A percentile compares a stretch with the other conserved stretches of the same genome.
Conservation (phyloP, 108 stramenopile genomes). For the Aurantiochytrium sp. region DNA sequence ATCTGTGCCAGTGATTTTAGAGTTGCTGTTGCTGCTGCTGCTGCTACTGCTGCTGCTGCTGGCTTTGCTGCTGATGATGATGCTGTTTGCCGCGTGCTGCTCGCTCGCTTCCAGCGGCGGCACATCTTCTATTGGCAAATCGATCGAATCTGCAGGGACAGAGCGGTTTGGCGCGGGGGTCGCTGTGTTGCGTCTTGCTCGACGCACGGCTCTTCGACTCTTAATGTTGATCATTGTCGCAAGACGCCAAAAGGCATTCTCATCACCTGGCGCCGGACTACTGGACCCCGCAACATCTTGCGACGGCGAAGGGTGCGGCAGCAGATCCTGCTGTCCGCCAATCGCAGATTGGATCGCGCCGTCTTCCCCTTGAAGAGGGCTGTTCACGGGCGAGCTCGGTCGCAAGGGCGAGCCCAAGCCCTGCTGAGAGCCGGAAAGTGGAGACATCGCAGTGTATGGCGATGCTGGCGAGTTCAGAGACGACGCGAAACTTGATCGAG, state of each 20-base stretch:
- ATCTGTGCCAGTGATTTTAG: too few relatives aligned
- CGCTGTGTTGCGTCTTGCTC: background rate
- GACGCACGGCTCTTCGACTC: background rate
- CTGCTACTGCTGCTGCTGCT: too few relatives aligned
- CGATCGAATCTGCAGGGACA: background rate
- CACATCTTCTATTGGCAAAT: background rate
- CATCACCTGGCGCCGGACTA: background rate
- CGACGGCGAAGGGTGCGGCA: too few relatives aligned
- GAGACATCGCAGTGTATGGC: too few relatives aligned
- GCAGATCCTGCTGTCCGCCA: too few relatives aligned
- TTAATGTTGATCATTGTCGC: background rate
- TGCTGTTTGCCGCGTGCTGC: background rate
- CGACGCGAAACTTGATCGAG: background rate
- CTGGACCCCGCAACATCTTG: background rate
- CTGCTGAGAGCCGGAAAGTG: too few relatives aligned
- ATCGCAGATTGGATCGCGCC: too few relatives aligned
- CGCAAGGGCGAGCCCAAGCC: too few relatives aligned
- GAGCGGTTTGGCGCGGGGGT: background rate
- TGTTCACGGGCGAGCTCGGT: too few relatives aligned
- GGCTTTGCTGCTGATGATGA: too few relatives aligned
- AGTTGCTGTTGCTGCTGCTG: too few relatives aligned
- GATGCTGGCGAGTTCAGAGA: background rate
- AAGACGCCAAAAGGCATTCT: slow-evolving; percentile 5
- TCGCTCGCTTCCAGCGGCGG: background rate
- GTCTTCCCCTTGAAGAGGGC: too few relatives aligned